Evolutionary conservation across 768 basidiomycete species (phyloP), one percentile per base, ranked within the genome.

Genomic region (Harrya chromipes): DNA sequence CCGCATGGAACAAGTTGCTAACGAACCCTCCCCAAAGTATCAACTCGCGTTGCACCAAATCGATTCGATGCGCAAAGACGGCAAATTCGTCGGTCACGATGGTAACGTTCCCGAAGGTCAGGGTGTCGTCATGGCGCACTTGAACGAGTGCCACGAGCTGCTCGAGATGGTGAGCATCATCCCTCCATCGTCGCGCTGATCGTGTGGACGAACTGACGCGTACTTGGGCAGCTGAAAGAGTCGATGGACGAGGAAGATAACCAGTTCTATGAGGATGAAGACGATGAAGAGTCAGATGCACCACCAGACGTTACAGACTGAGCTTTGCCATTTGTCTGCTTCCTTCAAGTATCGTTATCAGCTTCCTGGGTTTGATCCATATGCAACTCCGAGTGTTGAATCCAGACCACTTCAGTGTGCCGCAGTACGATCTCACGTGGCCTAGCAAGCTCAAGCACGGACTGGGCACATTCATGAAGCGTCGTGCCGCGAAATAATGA

Each of bases 21-120:
- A 60, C 48, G 26, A 17, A 20, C 33, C 6, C 5, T 33, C 17
- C 20, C 27, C 3, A 54, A 53, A 93, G 90, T 97, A 97, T 72
- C 94, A 95, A 73, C 79, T 95, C 14, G 94, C 92, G 10, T 74
- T 95, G 40, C 89, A 94, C 68, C 94, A 98, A 73, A 95, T 98
- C 56, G 95, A 98, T 67, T 86, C 85, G 0, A 74, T 97, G 74
- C 80, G 94, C 39, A 86, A 85, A 67, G 97, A 99, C 52, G 97
- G 95, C 36, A 93, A 90, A 62, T 98, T 98, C 61, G 72, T 94
- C 21, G 90, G 91, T 20, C 75, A 80, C 16, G 94, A 97, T 59
- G 94, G 95, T 1, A 74, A 78, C 23, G 82, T 98, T 57, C 95
- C 95, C 1, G 95, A 98, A 67, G 95, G 95, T 3, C 95, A 98